A percentile compares a stretch with the other conserved stretches of the same genome.
phyloP scores from a whole-genome alignment of 148 eudicot species.

The Arctostaphylos glauca region DNA sequence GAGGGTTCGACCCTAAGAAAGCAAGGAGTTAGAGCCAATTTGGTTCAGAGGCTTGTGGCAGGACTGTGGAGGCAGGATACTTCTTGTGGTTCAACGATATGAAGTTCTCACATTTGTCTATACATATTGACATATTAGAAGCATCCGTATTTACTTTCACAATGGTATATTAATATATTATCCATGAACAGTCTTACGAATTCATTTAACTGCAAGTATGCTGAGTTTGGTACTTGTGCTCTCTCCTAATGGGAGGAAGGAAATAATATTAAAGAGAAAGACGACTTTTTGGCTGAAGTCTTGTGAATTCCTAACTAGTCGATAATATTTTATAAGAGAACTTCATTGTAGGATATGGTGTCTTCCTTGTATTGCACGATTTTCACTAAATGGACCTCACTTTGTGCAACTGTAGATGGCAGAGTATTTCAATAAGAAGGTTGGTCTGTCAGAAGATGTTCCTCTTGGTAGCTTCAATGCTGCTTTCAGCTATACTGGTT shows the following conservation, averaged over 20 bases:
- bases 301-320: not conserved
- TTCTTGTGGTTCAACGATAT: not conserved
- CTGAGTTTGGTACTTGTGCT: not conserved
- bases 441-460: constrained; percentile 49
- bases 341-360: not conserved
- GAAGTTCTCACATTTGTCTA: not conserved
- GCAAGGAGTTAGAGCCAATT: not conserved
- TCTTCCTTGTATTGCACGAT: not conserved
- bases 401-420: constrained; percentile 62
- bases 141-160: not conserved
- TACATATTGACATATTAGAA: not conserved
- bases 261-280: not conserved
- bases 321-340: not conserved
- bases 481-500: constrained; percentile 82
- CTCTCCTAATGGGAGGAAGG: not conserved
- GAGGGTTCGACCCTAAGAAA: not conserved
- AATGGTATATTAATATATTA: not conserved
- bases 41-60: not conserved
- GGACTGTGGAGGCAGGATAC: not conserved
- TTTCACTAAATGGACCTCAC: constrained; percentile 16
- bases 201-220: not conserved
- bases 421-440: constrained; percentile 69
- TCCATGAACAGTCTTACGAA: not conserved
- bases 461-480: constrained; percentile 94
- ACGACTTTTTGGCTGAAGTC: not conserved